Base-by-base conservation (phyloP, 2,329 filamentous ascomycete genomes). In the Amauroascus niger region DNA sequence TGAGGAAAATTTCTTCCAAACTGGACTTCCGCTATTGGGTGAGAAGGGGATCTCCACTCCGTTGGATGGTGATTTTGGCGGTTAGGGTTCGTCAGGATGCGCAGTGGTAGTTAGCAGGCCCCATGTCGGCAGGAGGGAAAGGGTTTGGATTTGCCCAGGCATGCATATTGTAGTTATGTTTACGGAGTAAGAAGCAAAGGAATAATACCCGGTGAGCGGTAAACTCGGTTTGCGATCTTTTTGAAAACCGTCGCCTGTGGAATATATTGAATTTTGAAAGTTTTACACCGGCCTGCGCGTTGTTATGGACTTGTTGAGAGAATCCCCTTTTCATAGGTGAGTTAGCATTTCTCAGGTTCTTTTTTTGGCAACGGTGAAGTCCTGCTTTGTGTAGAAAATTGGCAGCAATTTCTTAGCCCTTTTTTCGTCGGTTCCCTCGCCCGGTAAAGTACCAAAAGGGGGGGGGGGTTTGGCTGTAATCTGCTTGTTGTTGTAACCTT, bases 181-280 rank as follows among this genome's bases (percentile, higher is more conserved):
- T n/a, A n/a, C n/a, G 33, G 33, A 37, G n/a, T 16, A 37, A 14
- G 33, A 4, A 14, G 16, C 16, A 8, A 18, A 20, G 35, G n/a
- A 22, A 45, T 30, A 45, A 45, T 45, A 48, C 26, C 45, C 32
- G 45, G 45, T 48, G 45, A 18, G 45, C 45, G 45, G 45, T 48
- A 48, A 48, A 35, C 28, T 48, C 45, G 45, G 45, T 22, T 14
- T 35, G 18, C 6, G 16, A 2, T 8, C 11, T 9, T 18, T 20
- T 4, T 43, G 6, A n/a, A 43, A 11, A 43, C 9, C 13, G 20
- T 5, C 18, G 37, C 37, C 37, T 40, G 37, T 24, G 33, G n/a
- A 37, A 37, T n/a, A n/a, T n/a, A 16, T 14, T 16, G 6, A 9
- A 7, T 43, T 13, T 4, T 13, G 1, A 18, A 39, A 39, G 14